phyloP scores from a whole-genome alignment of 1,284 basidiomycete species.

The Testicularia cyperi region DNA sequence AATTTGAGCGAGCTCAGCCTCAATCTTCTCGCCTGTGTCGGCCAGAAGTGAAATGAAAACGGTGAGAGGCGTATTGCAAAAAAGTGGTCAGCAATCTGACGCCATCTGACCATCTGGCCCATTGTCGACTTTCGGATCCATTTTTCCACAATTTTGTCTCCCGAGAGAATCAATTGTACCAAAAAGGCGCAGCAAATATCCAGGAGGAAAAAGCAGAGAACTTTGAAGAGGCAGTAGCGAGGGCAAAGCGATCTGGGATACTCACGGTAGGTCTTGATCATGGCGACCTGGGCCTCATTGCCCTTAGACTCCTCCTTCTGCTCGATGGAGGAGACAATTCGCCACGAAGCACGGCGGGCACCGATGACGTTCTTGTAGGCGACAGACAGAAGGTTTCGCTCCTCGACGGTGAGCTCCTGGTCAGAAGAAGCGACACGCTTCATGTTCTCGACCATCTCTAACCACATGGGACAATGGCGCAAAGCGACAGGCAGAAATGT shows the following conservation, averaged over 20 bases:
- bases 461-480: not conserved
- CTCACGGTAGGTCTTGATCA: slow-evolving; percentile 99
- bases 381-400: slow-evolving; percentile 96
- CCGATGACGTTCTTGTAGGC: slow-evolving; percentile 99
- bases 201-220: too few relatives aligned
- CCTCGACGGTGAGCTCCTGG: slow-evolving; percentile 89
- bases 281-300: slow-evolving; percentile 92
- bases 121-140: too few relatives aligned
- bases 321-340: slow-evolving; percentile 98
- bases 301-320: slow-evolving; percentile 99
- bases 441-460: slow-evolving; percentile 62
- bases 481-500: not conserved
- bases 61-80: too few relatives aligned
- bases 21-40: slow-evolving; percentile 86
- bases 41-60: too few relatives aligned
- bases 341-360: slow-evolving; percentile 97
- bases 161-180: too few relatives aligned
- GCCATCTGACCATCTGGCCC: too few relatives aligned
- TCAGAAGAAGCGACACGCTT: slow-evolving; percentile 60
- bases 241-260: not conserved
- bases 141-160: too few relatives aligned
- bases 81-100: too few relatives aligned
- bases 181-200: too few relatives aligned
- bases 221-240: too few relatives aligned
- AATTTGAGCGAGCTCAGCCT: slow-evolving; percentile 95